A percentile compares a stretch with the other conserved stretches of the same genome.
phyloP scores from a whole-genome alignment of 345 rosid species.

The Bruguiera parviflora region DNA sequence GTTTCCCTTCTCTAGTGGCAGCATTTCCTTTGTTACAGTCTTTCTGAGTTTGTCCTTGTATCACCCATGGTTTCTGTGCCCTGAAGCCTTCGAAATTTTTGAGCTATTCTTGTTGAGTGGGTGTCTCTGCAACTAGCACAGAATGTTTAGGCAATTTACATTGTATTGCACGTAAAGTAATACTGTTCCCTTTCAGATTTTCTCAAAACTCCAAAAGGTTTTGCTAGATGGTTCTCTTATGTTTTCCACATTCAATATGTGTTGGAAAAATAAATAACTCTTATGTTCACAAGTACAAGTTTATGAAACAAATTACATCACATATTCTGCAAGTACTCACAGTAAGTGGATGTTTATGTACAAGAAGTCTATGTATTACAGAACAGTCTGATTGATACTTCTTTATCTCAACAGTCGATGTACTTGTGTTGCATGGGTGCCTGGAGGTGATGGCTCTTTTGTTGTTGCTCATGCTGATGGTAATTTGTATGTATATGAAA shows the following conservation, averaged over 20 bases:
- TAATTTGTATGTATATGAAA: conserved; percentile 85
- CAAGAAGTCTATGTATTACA: neutral
- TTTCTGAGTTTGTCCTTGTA: neutral
- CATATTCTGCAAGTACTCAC: neutral
- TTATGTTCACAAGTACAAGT: neutral
- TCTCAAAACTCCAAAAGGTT: neutral
- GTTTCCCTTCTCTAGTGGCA: conserved; percentile 1
- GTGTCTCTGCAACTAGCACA: neutral
- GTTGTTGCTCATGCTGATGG: conserved; percentile 99
- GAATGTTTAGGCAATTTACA: neutral
- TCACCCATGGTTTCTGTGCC: too few relatives aligned
- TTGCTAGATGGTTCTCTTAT: neutral
- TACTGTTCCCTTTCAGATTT: neutral
- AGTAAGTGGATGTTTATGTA: neutral
- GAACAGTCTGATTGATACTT: conserved; percentile 12
- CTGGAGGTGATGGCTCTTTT: conserved; percentile 94
- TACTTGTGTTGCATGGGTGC: conserved; percentile 88
- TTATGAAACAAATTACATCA: neutral
- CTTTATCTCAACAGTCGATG: conserved; percentile 67
- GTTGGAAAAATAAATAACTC: neutral
- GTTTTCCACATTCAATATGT: neutral
- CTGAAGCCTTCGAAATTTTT: conserved; percentile 3
- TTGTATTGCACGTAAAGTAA: neutral
- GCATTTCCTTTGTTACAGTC: neutral
- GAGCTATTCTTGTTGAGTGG: neutral